phyloP scores from a whole-genome alignment of 1,284 basidiomycete genomes.

The Mycosarcoma maydis region DNA sequence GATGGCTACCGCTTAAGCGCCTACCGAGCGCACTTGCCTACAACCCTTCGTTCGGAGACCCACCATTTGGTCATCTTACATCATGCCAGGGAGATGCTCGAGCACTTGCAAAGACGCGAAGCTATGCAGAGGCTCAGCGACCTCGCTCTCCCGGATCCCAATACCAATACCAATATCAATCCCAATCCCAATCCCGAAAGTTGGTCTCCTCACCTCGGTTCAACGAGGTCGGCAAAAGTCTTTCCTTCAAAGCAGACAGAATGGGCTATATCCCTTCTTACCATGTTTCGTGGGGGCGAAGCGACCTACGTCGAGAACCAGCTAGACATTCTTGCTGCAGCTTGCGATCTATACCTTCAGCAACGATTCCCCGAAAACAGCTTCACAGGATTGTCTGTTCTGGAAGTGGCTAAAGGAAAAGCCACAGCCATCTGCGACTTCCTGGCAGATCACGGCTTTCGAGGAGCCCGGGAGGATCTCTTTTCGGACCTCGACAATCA shows the following conservation, averaged over 20 bases:
- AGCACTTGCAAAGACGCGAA: conserved; percentile 46
- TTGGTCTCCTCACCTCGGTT: no score
- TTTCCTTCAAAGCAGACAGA: conserved; percentile 21
- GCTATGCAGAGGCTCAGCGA: conserved; percentile 33
- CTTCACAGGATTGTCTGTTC: background rate
- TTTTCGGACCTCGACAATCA: conserved; percentile 50
- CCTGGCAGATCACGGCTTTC: conserved; percentile 37
- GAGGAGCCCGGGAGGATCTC: conserved; percentile 18
- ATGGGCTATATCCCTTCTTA: conserved; percentile 25
- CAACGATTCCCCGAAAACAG: background rate
- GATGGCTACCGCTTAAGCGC: conserved; percentile 26
- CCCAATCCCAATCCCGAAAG: no score
- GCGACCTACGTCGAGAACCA: conserved; percentile 20
- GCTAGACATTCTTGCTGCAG: conserved; percentile 41
- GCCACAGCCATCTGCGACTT: conserved; percentile 44
- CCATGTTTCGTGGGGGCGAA: conserved; percentile 50
- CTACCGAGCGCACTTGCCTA: conserved; percentile 35
- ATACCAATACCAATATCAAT: background rate
- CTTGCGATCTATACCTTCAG: conserved; percentile 49
- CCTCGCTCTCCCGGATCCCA: background rate
- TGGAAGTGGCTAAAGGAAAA: conserved; percentile 15
- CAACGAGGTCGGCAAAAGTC: background rate
- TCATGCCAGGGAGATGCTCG: conserved; percentile 44
- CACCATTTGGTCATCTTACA: conserved; percentile 46
- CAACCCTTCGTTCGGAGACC: conserved; percentile 31